Base-by-base conservation (phyloP, 163 green algal genomes). In the Volvox carteri region DNA sequence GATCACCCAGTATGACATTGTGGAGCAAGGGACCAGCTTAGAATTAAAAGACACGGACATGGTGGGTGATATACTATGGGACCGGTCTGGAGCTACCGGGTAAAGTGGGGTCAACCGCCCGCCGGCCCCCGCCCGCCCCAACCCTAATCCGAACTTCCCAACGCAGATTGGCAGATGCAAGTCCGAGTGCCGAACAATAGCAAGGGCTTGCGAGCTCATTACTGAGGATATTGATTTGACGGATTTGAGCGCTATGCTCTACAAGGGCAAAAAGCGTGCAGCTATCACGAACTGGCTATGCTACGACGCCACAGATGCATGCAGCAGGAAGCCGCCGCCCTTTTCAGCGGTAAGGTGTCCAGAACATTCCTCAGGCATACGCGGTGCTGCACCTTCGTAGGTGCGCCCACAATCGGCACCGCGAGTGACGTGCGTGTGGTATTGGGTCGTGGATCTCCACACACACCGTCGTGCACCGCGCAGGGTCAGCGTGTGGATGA, bases 191-290 rank as follows among this genome's bases (percentile, higher is more conserved):
- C 77, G 86, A 2, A 95, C 92, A 4, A 91, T 95, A 21, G 89
- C 92, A 0, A 58, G 91, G 7, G 87, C 91, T 3, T 95, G 92
- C 77, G 85, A 80, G 28, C 25, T 88, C 25, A 88, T 93, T 19
- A 21, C 48, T 0, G 88, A 92, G 35, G 80, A 92, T 23, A 7
- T 86, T 0, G 88, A 92, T 44, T 39, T 92, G 42, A 91, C 87
- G 21, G 87, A 95, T 62, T 44, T 95, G 19, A 92, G 84, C 41
- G 91, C 93, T 68, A 85, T 86, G 48, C 90, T 95, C 28, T 93
- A 87, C 74, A 86, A 73, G 23, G 88, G 79, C 73, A 90, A 89
- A 85, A 90, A 78, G 77, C 84, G 90, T 12, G 56, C 78, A 0
- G 84, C 78, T 9, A 35, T 94, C 21, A 92, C 44, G 2, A 85